Evolutionary conservation across 768 basidiomycete genomes (phyloP).

Genomic region (Termitomyces sp.): DNA sequence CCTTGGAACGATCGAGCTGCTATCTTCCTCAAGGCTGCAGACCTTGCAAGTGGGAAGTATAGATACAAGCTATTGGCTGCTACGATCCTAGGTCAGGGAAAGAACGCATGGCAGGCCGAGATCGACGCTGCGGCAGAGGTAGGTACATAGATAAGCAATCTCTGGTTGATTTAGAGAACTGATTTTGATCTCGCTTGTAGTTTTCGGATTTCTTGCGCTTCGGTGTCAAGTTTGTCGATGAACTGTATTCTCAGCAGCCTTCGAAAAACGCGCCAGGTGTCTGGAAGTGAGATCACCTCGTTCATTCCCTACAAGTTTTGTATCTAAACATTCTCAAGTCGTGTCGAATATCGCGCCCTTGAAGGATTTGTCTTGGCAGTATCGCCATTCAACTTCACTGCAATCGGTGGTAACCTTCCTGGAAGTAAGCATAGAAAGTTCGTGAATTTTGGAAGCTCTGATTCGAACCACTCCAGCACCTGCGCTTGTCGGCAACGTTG

Average conservation of each 20-base stretch:
- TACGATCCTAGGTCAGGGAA: conserved; percentile 97
- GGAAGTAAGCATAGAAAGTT: conserved; percentile 27
- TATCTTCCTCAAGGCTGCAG: conserved; percentile 97
- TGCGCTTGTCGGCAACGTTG: conserved; percentile 91
- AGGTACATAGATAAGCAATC: neutral
- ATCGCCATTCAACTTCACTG: conserved; percentile 98
- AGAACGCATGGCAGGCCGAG: conserved; percentile 99
- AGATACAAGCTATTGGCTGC: conserved; percentile 93
- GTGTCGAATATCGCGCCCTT: conserved; percentile 93
- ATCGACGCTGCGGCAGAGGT: conserved; percentile 98
- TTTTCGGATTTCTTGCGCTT: conserved; percentile 94
- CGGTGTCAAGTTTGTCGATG: conserved; percentile 94
- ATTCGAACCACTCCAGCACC: conserved; percentile 46
- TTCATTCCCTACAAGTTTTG: neutral
- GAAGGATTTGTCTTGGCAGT: conserved; percentile 98
- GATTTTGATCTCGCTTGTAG: conserved; percentile 28
- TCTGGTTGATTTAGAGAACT: neutral
- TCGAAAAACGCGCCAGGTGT: conserved; percentile 76
- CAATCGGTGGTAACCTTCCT: conserved; percentile 94
- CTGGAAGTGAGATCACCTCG: conserved; percentile 76
- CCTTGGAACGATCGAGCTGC: conserved; percentile 97
- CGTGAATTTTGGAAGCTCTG: neutral
- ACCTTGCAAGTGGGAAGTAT: conserved; percentile 93
- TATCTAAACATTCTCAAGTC: conserved; percentile 41
- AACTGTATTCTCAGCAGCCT: conserved; percentile 90